Evolutionary conservation across 805 yeast species (phyloP), one percentile per base, ranked within the genome.

Genomic region (Lachancea waltii): DNA sequence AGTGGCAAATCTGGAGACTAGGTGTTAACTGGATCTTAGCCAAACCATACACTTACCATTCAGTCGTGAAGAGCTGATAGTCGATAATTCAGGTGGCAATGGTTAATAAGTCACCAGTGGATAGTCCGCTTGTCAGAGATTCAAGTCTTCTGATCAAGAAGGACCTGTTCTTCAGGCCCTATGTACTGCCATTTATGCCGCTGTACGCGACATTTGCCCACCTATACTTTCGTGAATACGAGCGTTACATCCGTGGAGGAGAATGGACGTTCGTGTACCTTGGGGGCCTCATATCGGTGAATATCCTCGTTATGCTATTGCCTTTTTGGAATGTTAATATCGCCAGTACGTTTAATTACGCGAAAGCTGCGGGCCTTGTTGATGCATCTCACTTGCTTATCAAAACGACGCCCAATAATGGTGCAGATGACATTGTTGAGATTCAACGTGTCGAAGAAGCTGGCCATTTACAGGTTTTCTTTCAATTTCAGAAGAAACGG

Each of bases 231-330:
- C 64, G 65, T 43, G 75, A 79, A 41, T 90, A 90, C 60, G 97
- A 90, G 41, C 68, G 64, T 41, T 85, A 85, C 57, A 82, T 90
- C 53, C 82, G 73, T 31, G 96, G 96, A 18, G 73, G 81, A 32
- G 98, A 90, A 64, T 92, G 98, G 97, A 92, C 97, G 0, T 85
- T 85, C 60, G 92, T 90, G 25, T 89, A 77, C 54, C 67, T 86
- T 17, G 81, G 94, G 43, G 61, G 87, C 5, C 69, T 89, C 36
- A 60, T 81, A 25, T 77, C 95, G 2, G 44, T 82, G 42, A 94
- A 90, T 56, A 65, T 79, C 30, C 67, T 90, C 57, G 67, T 90
- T 41, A 73, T 87, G 81, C 73, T 90, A 59, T 75, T 86, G 75
- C 96, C 97, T n/a, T 81, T 82, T 53, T 90, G 98, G 98, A 86